phyloP scores from a whole-genome alignment of 805 yeast species.

The Starmerella asiatica region DNA sequence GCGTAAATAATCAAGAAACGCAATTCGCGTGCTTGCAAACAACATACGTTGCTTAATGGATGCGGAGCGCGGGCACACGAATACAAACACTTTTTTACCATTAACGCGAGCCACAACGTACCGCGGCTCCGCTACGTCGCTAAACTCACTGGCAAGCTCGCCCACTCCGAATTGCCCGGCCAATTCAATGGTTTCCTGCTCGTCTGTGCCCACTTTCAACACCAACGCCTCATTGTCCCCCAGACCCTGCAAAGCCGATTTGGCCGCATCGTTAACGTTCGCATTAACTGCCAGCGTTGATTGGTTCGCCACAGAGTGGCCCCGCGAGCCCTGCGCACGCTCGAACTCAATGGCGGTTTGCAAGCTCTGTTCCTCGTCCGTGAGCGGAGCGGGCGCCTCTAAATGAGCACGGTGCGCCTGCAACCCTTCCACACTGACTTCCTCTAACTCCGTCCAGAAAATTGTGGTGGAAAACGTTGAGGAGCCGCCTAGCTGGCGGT shows the following conservation, averaged over 20 bases:
- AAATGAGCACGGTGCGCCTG: conserved; percentile 29
- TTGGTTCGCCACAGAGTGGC: conserved; percentile 18
- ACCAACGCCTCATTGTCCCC: conserved; percentile 13
- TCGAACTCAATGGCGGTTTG: conserved; percentile 36
- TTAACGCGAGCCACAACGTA: conserved; percentile 32
- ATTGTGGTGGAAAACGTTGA: conserved; percentile 38
- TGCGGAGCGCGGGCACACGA: conserved; percentile 82
- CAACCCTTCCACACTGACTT: conserved; percentile 40
- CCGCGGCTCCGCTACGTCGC: conserved; percentile 35
- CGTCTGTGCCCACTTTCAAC: conserved; percentile 38
- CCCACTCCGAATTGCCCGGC: conserved; percentile 22
- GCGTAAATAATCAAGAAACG: conserved; percentile 24
- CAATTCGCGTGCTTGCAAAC: conserved; percentile 60
- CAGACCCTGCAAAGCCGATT: conserved; percentile 19
- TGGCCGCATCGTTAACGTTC: conserved; percentile 16
- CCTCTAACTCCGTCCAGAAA: conserved; percentile 45
- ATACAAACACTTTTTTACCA: conserved; percentile 44
- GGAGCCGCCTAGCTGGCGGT: conserved; percentile 57
- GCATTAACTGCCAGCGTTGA: conserved; percentile 17
- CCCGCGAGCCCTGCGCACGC: conserved; percentile 26
- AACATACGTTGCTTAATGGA: conserved; percentile 84
- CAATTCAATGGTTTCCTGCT: conserved; percentile 37
- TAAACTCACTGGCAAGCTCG: conserved; percentile 27
- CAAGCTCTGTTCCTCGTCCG: conserved; percentile 45
- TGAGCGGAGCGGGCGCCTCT: conserved; percentile 35